phyloP scores from a whole-genome alignment of 345 rosid species.

The Euphorbia tirucalli region DNA sequence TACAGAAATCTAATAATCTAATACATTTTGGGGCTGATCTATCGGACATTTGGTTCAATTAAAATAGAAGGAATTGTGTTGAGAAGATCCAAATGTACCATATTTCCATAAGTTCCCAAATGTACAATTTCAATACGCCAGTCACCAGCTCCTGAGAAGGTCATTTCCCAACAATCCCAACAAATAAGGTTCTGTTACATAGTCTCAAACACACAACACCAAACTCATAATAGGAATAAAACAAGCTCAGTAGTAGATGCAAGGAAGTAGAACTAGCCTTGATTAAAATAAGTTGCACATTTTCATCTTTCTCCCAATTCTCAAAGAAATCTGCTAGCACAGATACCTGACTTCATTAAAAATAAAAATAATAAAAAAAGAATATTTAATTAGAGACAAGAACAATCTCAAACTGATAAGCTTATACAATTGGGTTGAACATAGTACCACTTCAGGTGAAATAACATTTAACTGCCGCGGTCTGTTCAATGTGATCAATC shows the following conservation, averaged over 20 bases:
- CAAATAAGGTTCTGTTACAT: neutral
- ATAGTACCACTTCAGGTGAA: constrained; percentile 70
- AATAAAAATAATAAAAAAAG: neutral
- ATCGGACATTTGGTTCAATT: too few relatives aligned
- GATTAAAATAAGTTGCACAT: constrained; percentile 56
- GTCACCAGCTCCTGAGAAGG: too few relatives aligned
- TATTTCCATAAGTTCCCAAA: too few relatives aligned
- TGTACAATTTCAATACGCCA: too few relatives aligned
- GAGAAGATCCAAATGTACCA: too few relatives aligned
- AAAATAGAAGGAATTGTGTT: too few relatives aligned
- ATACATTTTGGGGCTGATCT: too few relatives aligned
- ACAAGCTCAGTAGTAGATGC: neutral
- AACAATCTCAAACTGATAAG: neutral
- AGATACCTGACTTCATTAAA: constrained; percentile 58
- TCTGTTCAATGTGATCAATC: constrained; percentile 67
- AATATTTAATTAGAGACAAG: neutral
- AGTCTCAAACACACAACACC: neutral
- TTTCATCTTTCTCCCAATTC: constrained; percentile 74
- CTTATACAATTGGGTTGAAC: neutral
- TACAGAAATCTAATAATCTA: too few relatives aligned
- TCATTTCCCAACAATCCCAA: too few relatives aligned
- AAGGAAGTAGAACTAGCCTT: constrained; percentile 44
- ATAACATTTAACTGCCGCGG: constrained; percentile 89
- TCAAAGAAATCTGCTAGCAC: constrained; percentile 73
- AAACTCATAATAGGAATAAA: neutral